A percentile compares a stretch with the other conserved stretches of the same genome.
Conservation (phyloP, 352 stramenopile genomes). For the Phytophthora tentaculata region DNA sequence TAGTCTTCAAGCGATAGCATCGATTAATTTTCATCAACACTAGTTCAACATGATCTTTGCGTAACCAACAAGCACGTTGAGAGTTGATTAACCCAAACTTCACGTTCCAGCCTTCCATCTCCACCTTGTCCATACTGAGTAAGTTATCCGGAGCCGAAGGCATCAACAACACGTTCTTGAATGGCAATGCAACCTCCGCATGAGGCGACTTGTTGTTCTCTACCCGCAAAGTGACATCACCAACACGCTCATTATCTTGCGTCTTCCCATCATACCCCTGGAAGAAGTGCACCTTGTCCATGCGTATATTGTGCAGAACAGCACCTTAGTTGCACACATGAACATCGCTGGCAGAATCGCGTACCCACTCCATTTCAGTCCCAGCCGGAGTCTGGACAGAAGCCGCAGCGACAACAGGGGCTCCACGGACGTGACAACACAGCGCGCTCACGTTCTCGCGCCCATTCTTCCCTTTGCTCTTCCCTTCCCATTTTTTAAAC, state of each 20-base stretch:
- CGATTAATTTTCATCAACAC: conserved; percentile 4
- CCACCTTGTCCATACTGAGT: conserved; percentile 3
- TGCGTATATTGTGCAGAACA: background rate
- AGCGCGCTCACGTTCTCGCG: background rate
- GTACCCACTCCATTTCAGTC: background rate
- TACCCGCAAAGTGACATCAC: conserved; percentile 3
- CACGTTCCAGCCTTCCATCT: conserved; percentile 3
- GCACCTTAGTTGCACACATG: background rate
- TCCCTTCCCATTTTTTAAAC: too few relatives aligned
- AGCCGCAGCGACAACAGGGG: background rate
- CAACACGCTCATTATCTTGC: background rate
- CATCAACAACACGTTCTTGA: background rate
- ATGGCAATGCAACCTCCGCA: conserved; percentile 4
- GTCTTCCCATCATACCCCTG: background rate
- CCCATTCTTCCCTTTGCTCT: too few relatives aligned
- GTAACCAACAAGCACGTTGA: conserved; percentile 3
- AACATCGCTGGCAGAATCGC: background rate
- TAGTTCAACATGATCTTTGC: background rate
- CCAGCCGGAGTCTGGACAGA: background rate
- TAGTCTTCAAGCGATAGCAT: conserved; percentile 9
- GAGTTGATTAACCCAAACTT: background rate
- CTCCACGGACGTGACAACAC: background rate
- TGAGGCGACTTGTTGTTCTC: conserved; percentile 11
- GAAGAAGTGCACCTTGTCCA: background rate
- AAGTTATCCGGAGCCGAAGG: conserved; percentile 13